Conservation (phyloP, 192 early-diverging fungal genomes). For the Phycomyces nitens region DNA sequence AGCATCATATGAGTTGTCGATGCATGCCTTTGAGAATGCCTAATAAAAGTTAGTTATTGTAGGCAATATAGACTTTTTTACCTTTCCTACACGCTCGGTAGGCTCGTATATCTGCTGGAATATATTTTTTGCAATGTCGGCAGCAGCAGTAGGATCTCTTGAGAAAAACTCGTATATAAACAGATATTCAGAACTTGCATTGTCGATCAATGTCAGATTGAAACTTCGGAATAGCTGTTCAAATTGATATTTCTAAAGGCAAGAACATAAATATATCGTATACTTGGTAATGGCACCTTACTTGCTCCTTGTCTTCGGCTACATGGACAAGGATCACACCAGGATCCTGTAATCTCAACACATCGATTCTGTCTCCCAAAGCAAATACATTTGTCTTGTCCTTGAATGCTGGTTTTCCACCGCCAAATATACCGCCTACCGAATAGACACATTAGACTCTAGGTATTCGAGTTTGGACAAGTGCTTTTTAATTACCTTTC, state of each 20-base stretch:
- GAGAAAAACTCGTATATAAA: constrained; percentile 92
- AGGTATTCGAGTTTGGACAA: neutral
- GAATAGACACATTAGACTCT: neutral
- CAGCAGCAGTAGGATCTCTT: constrained; percentile 56
- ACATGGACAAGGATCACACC: constrained; percentile 84
- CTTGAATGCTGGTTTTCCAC: constrained; percentile 61
- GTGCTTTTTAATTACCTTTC: constrained; percentile 44
- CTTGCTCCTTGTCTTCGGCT: constrained; percentile 70
- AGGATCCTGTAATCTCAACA: constrained; percentile 71
- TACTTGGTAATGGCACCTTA: constrained; percentile 22
- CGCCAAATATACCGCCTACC: constrained; percentile 57
- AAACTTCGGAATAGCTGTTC: constrained; percentile 90
- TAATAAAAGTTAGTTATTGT: too few species aligned
- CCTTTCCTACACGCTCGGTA: constrained; percentile 68
- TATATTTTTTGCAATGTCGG: constrained; percentile 60
- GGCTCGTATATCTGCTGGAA: constrained; percentile 91
- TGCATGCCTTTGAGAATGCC: constrained; percentile 56
- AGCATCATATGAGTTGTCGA: constrained; percentile 82
- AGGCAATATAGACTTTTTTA: too few species aligned
- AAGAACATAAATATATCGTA: neutral
- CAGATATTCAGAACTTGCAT: constrained; percentile 91
- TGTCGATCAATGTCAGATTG: constrained; percentile 89
- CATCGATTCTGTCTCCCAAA: constrained; percentile 78
- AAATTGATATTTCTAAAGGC: constrained; percentile 69
- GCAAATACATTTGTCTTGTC: constrained; percentile 84